Conservation (phyloP, 805 yeast genomes). For the Hanseniaspora vineae region DNA sequence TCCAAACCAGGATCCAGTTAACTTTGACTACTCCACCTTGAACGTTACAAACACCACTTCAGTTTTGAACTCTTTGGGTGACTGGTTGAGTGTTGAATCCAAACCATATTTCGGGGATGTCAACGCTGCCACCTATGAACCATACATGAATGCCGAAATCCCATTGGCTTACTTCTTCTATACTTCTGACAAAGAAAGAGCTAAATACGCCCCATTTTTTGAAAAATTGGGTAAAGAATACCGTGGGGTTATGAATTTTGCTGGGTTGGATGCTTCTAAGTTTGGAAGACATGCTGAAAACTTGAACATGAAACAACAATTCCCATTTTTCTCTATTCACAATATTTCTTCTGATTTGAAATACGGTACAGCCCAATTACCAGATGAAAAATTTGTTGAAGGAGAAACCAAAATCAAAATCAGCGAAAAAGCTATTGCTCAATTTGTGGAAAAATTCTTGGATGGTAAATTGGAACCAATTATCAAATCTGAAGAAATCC, state of each 20-base stretch:
- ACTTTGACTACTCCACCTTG: conserved; percentile 1
- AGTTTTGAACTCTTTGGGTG: conserved; percentile 12
- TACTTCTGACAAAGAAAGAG: conserved; percentile 53
- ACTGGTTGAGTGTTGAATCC: conserved; percentile 38
- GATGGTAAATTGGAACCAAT: conserved; percentile 58
- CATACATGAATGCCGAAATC: conserved; percentile 54
- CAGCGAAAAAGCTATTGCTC: conserved; percentile 38
- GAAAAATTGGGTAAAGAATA: conserved; percentile 54
- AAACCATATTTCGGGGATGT: conserved; percentile 84
- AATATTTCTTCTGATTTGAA: conserved; percentile 55
- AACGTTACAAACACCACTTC: conserved; percentile 6
- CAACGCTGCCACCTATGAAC: conserved; percentile 61
- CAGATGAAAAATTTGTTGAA: conserved; percentile 18
- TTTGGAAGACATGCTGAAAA: conserved; percentile 81
- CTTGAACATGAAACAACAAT: conserved; percentile 70
- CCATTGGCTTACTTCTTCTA: conserved; percentile 90
- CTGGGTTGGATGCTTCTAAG: conserved; percentile 68
- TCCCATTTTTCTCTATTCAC: conserved; percentile 88
- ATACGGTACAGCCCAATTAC: conserved; percentile 58
- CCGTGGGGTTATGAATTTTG: conserved; percentile 77
- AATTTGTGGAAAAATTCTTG: conserved; percentile 50
- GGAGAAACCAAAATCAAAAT: conserved; percentile 24
- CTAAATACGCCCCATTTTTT: conserved; percentile 37
- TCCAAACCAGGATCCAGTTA: conserved; percentile 12
- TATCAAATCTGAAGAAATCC: conserved; percentile 76